Evolutionary conservation across 345 rosid genomes (phyloP).

Genomic region (Barbarea vulgaris): DNA sequence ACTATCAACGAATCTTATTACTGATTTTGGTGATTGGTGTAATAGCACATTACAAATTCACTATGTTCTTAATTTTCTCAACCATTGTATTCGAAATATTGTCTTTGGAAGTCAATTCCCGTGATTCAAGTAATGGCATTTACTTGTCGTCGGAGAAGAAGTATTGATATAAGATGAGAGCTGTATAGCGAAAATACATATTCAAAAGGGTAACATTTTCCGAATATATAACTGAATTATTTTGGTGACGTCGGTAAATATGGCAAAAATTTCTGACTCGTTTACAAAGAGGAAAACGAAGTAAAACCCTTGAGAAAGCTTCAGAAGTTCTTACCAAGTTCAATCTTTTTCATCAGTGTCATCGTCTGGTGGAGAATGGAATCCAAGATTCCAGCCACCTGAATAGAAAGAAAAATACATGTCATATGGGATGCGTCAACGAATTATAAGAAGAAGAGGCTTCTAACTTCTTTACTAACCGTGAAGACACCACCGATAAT

Average conservation of each 20-base stretch:
- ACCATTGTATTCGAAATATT: too few species aligned
- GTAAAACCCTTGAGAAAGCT: neutral
- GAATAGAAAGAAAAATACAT: slow-evolving; percentile 31
- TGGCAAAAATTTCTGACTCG: slow-evolving; percentile 14
- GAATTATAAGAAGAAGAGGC: neutral
- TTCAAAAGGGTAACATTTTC: neutral
- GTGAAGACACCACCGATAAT: slow-evolving; percentile 98
- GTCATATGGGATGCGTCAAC: neutral
- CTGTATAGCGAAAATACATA: neutral
- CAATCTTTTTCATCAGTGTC: slow-evolving; percentile 86
- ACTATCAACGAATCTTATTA: neutral
- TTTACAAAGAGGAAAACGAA: slow-evolving; percentile 22
- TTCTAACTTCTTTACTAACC: slow-evolving; percentile 56
- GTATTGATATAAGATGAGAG: neutral
- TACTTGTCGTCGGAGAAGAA: neutral
- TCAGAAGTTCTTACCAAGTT: slow-evolving; percentile 92
- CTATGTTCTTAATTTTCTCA: too few species aligned
- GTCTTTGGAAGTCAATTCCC: neutral
- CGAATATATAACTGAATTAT: slow-evolving; percentile 10
- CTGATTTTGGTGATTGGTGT: neutral
- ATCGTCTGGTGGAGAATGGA: slow-evolving; percentile 78
- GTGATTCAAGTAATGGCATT: neutral
- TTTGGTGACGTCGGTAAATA: slow-evolving; percentile 1
- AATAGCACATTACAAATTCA: neutral
- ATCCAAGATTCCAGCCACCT: slow-evolving; percentile 99